Evolutionary conservation across 352 stramenopile genomes (phyloP).

Genomic region (Phytophthora uliginosa): DNA sequence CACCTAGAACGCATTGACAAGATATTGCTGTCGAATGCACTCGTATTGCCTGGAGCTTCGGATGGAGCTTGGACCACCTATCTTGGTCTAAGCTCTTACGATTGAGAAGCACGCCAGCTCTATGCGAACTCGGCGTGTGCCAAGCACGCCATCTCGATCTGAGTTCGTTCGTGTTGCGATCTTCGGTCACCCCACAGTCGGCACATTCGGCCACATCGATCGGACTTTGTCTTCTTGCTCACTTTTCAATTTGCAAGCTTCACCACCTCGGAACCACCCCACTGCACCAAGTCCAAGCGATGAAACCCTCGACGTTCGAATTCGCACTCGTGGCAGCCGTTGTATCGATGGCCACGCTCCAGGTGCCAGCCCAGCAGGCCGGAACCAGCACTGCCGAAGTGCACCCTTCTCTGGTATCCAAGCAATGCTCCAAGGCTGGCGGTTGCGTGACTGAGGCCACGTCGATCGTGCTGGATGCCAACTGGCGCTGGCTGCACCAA

Average conservation of each 20-base stretch:
- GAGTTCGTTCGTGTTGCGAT: conserved; percentile 23
- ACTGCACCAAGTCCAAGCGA: conserved; percentile 18
- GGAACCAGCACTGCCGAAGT: conserved; percentile 57
- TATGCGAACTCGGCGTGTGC: conserved; percentile 16
- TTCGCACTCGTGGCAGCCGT: conserved; percentile 27
- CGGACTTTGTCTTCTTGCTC: conserved; percentile 1
- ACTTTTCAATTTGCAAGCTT: conserved; percentile 39
- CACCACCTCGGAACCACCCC: not conserved
- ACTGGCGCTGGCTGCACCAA: conserved; percentile 81
- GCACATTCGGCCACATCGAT: not conserved
- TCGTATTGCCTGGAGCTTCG: not conserved
- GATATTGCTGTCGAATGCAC: not conserved
- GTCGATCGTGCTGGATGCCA: conserved; percentile 77
- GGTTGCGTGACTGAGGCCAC: conserved; percentile 58
- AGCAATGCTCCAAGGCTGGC: conserved; percentile 49
- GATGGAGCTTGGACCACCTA: not conserved
- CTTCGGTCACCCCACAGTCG: conserved; percentile 1
- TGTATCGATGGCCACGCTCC: conserved; percentile 19
- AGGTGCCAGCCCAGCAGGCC: conserved; percentile 50
- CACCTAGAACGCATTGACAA: not conserved
- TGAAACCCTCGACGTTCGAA: conserved; percentile 26
- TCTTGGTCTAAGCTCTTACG: not conserved
- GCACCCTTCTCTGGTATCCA: conserved; percentile 58
- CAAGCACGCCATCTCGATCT: conserved; percentile 30
- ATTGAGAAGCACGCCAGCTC: conserved; percentile 6